A percentile compares a stretch with the other conserved stretches of the same genome.
These are phyloP conservation scores for Xylariaceae sp. DNA, from an alignment of 2,329 filamentous ascomycete genomes.

Conservation along the genomic window DNA sequence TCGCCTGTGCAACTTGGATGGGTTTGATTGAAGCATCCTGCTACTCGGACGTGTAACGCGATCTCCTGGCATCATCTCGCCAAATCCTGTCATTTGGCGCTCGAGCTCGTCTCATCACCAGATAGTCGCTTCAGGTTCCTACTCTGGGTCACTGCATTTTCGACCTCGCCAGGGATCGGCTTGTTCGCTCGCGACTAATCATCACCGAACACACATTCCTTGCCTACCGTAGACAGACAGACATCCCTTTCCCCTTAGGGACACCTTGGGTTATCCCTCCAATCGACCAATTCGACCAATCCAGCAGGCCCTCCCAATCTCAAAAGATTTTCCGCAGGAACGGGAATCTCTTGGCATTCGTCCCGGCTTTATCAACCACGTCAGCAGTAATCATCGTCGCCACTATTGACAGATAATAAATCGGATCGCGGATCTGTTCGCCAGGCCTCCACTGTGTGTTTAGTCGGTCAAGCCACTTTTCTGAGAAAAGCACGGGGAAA, in stretches of 20 bases:
- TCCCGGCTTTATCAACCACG: constrained; percentile 24
- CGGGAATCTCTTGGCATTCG: constrained; percentile 24
- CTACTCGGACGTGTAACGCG: constrained; percentile 22
- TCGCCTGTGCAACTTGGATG: constrained; percentile 21
- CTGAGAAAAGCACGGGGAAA: constrained; percentile 15
- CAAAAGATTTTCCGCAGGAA: constrained; percentile 29
- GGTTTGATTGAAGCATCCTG: constrained; percentile 21
- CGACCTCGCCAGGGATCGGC: background rate
- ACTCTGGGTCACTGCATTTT: constrained; percentile 17
- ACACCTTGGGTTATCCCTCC: constrained; percentile 11
- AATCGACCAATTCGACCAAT: constrained; percentile 26
- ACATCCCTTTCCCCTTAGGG: constrained; percentile 15
- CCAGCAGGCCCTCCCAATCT: constrained; percentile 16
- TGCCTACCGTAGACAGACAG: constrained; percentile 18
- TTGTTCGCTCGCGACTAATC: background rate
- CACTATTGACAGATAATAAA: constrained; percentile 9
- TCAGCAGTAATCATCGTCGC: constrained; percentile 23
- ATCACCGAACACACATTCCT: constrained; percentile 17
- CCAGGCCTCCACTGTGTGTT: constrained; percentile 6
- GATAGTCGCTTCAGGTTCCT: constrained; percentile 9
- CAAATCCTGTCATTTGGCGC: constrained; percentile 21
- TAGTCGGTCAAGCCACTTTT: constrained; percentile 21
- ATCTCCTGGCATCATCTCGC: constrained; percentile 23
- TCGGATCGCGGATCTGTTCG: constrained; percentile 1
- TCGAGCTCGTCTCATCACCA: constrained; percentile 7